These are phyloP conservation scores for Cutaneotrichosporon cyanovorans DNA, from an alignment of 1,284 basidiomycete genomes.

Conservation along the genomic window DNA sequence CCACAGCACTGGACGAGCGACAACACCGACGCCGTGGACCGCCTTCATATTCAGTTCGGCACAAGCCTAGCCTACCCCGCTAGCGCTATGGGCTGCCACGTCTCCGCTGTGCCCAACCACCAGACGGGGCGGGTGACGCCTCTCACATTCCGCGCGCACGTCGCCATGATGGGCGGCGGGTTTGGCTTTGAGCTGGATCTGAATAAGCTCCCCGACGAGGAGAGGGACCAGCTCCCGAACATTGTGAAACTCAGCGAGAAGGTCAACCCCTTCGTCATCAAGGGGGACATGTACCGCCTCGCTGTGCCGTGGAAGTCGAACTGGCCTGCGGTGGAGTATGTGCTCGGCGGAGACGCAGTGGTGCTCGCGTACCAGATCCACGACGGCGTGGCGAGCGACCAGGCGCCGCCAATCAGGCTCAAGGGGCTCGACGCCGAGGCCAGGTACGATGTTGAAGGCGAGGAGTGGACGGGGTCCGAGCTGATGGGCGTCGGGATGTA, in stretches of 20 bases:
- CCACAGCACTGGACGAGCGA: conserved; percentile 30
- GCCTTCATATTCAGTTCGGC: conserved; percentile 30
- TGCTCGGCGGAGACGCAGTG: conserved; percentile 1
- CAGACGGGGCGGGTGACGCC: conserved; percentile 23
- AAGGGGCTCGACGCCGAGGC: conserved; percentile 14
- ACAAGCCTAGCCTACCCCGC: conserved; percentile 27
- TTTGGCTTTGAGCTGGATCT: conserved; percentile 34
- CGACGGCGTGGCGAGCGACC: neutral
- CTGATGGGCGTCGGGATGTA: conserved; percentile 4
- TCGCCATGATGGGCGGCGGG: conserved; percentile 32
- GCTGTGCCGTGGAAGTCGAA: conserved; percentile 16
- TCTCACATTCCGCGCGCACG: conserved; percentile 31
- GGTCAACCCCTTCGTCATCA: conserved; percentile 23
- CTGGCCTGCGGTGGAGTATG: conserved; percentile 24
- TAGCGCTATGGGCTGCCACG: conserved; percentile 25
- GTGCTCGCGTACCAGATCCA: conserved; percentile 14
- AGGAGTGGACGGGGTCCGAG: conserved; percentile 2
- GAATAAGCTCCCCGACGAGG: conserved; percentile 13
- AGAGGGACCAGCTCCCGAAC: conserved; percentile 14
- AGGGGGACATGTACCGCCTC: conserved; percentile 24
- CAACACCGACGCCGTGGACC: conserved; percentile 28
- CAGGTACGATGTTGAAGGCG: conserved; percentile 15
- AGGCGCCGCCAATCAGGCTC: conserved; percentile 12
- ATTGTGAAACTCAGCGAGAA: conserved; percentile 16
- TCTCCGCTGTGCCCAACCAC: conserved; percentile 28